These are phyloP conservation scores for Lepidium didymum DNA, from an alignment of 345 rosid genomes.

Conservation along the genomic window DNA sequence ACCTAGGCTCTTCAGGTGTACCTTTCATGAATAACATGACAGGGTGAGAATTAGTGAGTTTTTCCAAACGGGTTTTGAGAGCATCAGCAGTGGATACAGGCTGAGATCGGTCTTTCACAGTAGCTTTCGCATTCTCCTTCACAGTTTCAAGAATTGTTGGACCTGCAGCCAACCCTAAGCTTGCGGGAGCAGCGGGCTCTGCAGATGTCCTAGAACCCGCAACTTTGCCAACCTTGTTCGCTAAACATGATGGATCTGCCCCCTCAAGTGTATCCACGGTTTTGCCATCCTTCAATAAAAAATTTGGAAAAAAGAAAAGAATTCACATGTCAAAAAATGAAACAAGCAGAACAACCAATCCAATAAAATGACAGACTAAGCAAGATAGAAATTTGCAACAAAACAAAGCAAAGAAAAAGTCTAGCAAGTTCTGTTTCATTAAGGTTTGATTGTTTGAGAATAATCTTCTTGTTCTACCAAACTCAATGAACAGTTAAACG, in stretches of 20 bases:
- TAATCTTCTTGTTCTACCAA: not conserved
- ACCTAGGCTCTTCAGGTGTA: slow-evolving; percentile 71
- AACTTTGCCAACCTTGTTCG: slow-evolving; percentile 82
- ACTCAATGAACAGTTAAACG: not conserved
- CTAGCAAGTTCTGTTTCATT: not conserved
- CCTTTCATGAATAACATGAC: slow-evolving; percentile 98
- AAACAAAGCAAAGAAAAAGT: not conserved
- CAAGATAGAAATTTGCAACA: not conserved
- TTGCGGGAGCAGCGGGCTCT: slow-evolving; percentile 95
- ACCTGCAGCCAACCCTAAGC: slow-evolving; percentile 97
- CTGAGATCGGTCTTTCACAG: slow-evolving; percentile 34
- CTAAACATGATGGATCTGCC: slow-evolving; percentile 91
- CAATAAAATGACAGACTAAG: not conserved
- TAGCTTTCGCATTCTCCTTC: slow-evolving; percentile 58
- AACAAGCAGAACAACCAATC: not conserved
- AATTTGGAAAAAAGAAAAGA: not conserved
- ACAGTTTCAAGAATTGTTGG: slow-evolving; percentile 67
- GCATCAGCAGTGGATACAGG: slow-evolving; percentile 28
- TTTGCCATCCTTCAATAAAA: slow-evolving; percentile 63
- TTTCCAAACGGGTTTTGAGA: slow-evolving; percentile 45
- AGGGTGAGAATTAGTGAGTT: slow-evolving; percentile 61
- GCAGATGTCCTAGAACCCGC: slow-evolving; percentile 54
- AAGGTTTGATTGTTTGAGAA: not conserved
- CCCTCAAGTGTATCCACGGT: slow-evolving; percentile 79
- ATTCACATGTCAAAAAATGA: not conserved